phyloP scores from a whole-genome alignment of 2,329 filamentous ascomycete species.

The Penicillium sp. region DNA sequence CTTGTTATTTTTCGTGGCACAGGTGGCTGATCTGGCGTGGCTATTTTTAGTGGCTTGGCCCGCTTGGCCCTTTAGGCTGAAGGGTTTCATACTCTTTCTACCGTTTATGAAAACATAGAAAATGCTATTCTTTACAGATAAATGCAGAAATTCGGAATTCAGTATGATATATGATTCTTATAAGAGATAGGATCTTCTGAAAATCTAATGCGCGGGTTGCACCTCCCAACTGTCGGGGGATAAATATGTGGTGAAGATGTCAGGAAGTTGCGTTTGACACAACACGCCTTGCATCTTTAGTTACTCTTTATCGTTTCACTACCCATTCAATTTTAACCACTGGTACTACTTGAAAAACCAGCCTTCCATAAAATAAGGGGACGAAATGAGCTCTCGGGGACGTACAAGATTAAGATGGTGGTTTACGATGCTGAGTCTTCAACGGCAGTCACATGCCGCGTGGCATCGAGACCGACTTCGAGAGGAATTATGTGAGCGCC shows the following conservation, averaged over 20 bases:
- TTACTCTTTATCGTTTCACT: neutral
- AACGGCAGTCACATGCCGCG: constrained; percentile 32
- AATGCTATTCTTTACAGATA: neutral
- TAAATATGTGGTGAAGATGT: neutral
- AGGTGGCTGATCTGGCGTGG: constrained; percentile 1
- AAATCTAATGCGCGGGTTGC: too few species aligned
- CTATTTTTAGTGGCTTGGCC: constrained; percentile 8
- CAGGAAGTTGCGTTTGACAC: too few species aligned
- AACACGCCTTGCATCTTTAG: rapidly evolving
- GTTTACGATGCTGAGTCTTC: constrained; percentile 31
- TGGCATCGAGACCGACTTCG: constrained; percentile 45
- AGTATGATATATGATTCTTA: too few species aligned
- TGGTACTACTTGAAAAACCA: neutral
- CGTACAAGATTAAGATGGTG: neutral
- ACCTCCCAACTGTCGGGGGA: neutral
- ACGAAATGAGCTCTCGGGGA: neutral
- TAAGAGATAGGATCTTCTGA: too few species aligned
- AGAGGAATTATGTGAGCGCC: constrained; percentile 43
- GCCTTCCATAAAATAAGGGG: neutral
- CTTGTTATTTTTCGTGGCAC: neutral
- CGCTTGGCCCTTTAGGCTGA: constrained; percentile 2
- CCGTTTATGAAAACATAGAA: neutral
- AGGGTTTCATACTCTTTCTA: neutral
- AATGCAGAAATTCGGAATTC: neutral
- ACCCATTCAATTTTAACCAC: neutral